phyloP scores from a whole-genome alignment of 2,329 filamentous ascomycete species.

The Metarhizium anisopliae region DNA sequence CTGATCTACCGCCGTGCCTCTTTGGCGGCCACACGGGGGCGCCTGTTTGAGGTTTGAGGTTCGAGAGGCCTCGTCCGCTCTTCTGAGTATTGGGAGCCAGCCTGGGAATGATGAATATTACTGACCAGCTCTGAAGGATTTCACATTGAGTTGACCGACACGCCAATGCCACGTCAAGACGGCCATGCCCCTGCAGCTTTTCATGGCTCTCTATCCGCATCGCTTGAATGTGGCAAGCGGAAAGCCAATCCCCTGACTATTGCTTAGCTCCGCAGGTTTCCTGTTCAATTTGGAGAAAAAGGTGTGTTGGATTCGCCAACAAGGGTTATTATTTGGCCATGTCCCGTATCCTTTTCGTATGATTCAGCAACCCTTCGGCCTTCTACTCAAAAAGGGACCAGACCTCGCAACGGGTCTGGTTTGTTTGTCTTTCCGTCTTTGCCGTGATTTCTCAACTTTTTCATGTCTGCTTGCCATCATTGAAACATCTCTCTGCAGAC shows the following conservation, averaged over 20 bases:
- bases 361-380: constrained; percentile 1
- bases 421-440: constrained; percentile 5
- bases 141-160: neutral
- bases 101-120: no score
- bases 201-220: constrained; percentile 5
- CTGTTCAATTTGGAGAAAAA: constrained; percentile 1
- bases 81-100: no score
- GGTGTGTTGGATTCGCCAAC: constrained; percentile 2
- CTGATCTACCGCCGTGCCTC: neutral
- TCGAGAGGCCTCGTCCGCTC: no score
- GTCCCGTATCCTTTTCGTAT: neutral
- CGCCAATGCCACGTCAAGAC: constrained; percentile 6
- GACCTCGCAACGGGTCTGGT: constrained; percentile 3
- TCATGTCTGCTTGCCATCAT: neutral
- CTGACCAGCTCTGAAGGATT: neutral
- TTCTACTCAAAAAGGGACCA: constrained; percentile 7
- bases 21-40: no score
- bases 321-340: constrained; percentile 4
- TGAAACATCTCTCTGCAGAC: neutral
- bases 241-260: constrained; percentile 3
- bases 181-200: constrained; percentile 2
- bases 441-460: neutral
- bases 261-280: neutral
- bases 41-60: neutral
- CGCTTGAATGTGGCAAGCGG: constrained; percentile 3